Conservation (phyloP, 2,329 filamentous ascomycete species). For the Colletotrichum orchidophilum region DNA sequence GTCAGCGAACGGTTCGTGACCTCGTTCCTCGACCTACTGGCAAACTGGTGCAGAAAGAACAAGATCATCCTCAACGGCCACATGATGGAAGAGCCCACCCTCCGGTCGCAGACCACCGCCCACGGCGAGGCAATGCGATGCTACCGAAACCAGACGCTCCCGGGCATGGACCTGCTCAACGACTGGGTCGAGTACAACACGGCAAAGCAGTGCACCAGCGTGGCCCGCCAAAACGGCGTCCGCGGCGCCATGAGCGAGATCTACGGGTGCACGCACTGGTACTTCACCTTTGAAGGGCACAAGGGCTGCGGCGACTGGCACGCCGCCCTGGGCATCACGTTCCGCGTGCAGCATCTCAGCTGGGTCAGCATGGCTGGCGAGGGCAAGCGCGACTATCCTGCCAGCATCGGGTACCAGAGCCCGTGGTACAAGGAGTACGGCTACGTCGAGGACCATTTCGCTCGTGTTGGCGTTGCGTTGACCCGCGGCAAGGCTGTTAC, state of each 20-base stretch:
- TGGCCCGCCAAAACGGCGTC: constrained; percentile 41
- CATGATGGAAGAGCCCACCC: constrained; percentile 45
- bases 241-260: constrained; percentile 43
- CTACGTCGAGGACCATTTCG: constrained; percentile 44
- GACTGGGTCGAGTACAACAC: constrained; percentile 45
- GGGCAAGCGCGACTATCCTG: constrained; percentile 44
- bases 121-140: constrained; percentile 46
- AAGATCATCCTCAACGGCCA: constrained; percentile 41
- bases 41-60: constrained; percentile 41
- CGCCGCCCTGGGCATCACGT: constrained; percentile 44
- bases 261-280: constrained; percentile 44
- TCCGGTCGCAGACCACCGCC: constrained; percentile 42
- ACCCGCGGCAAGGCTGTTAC: constrained; percentile 42
- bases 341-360: constrained; percentile 42
- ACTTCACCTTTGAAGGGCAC: constrained; percentile 44
- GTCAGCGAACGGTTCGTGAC: constrained; percentile 43
- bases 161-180: constrained; percentile 43
- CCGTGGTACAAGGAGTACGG: constrained; percentile 45
- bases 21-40: constrained; percentile 42
- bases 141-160: constrained; percentile 42
- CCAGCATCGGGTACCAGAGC: constrained; percentile 44
- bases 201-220: constrained; percentile 43
- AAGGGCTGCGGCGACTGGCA: constrained; percentile 47
- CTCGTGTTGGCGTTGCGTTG: constrained; percentile 42
- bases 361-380: constrained; percentile 46